These are phyloP conservation scores for Penicillium hesseltinei DNA, from an alignment of 2,329 filamentous ascomycete genomes.

Conservation along the genomic window DNA sequence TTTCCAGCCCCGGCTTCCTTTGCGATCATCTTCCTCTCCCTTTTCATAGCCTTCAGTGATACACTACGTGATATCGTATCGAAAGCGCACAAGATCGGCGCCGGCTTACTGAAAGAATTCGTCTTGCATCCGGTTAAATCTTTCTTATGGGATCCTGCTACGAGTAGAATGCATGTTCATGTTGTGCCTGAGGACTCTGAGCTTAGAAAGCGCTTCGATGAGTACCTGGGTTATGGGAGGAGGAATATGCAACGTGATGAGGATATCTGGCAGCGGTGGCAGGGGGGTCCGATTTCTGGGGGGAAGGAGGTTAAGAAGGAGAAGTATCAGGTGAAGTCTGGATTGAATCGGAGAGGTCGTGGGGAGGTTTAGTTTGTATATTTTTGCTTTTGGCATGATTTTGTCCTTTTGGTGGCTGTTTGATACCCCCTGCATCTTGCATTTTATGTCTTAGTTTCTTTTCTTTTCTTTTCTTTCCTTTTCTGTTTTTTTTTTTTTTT, in stretches of 20 bases:
- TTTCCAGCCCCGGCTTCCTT: constrained; percentile 44
- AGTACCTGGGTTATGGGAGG: constrained; percentile 27
- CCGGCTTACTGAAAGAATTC: constrained; percentile 25
- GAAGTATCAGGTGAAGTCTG: background rate
- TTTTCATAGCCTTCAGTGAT: constrained; percentile 56
- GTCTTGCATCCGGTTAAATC: constrained; percentile 20
- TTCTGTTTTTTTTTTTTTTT: background rate
- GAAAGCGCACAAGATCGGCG: constrained; percentile 25
- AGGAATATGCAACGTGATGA: constrained; percentile 25
- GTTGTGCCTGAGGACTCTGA: constrained; percentile 21
- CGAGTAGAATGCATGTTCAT: constrained; percentile 4
- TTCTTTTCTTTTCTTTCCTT: too few relatives aligned
- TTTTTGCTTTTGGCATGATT: background rate
- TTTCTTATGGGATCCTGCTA: constrained; percentile 12
- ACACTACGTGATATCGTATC: constrained; percentile 27
- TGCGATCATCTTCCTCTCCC: constrained; percentile 52
- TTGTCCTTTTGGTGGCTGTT: background rate
- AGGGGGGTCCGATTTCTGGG: constrained; percentile 16
- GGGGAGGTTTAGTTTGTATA: background rate
- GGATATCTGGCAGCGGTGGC: constrained; percentile 32
- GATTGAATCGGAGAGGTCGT: background rate
- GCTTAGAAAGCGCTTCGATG: constrained; percentile 23
- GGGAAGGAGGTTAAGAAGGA: constrained; percentile 10
- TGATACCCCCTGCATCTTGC: background rate
- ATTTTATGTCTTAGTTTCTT: background rate